Percentiles rank a stretch among this genome's conserved stretches.
Evolutionary conservation across 805 yeast genomes (phyloP).

Genomic region (Candida maesae): DNA sequence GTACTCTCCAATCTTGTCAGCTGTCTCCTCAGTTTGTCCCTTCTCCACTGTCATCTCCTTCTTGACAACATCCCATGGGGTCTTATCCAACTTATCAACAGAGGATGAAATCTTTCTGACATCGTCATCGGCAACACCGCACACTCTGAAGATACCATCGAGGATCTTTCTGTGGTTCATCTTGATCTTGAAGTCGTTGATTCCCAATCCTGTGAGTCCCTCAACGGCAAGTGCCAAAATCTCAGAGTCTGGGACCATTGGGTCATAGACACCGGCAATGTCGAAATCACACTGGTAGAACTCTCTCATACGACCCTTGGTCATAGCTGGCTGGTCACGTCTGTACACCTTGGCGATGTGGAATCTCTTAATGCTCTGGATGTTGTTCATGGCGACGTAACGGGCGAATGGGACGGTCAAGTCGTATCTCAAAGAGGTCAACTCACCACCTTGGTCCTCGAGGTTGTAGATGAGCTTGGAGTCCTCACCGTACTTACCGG

Average conservation of each 20-base stretch:
- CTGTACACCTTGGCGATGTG: constrained; percentile 98
- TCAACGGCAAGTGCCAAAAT: constrained; percentile 75
- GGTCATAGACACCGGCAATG: constrained; percentile 87
- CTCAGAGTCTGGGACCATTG: constrained; percentile 97
- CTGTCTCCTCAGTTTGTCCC: constrained; percentile 85
- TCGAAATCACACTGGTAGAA: constrained; percentile 99
- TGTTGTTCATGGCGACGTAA: constrained; percentile 92
- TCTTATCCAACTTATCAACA: constrained; percentile 92
- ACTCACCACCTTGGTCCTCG: constrained; percentile 98
- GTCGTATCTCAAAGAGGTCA: constrained; percentile 92
- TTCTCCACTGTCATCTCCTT: constrained; percentile 91
- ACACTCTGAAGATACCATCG: constrained; percentile 92
- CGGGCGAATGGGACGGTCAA: constrained; percentile 98
- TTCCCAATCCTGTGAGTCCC: constrained; percentile 80
- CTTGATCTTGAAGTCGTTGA: constrained; percentile 85
- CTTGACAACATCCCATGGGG: constrained; percentile 93
- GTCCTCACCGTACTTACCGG: constrained; percentile 99
- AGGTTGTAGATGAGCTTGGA: constrained; percentile 93
- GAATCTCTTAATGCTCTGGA: constrained; percentile 85
- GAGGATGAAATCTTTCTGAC: constrained; percentile 92
- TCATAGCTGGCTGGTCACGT: constrained; percentile 99
- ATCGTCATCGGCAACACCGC: constrained; percentile 93
- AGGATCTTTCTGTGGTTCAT: constrained; percentile 92
- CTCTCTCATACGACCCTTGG: constrained; percentile 99
- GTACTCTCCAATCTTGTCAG: constrained; percentile 87